Percentiles rank a stretch among this genome's conserved stretches.
phyloP scores from a whole-genome alignment of 2,329 filamentous ascomycete species.

The Sporothrix protearum region DNA sequence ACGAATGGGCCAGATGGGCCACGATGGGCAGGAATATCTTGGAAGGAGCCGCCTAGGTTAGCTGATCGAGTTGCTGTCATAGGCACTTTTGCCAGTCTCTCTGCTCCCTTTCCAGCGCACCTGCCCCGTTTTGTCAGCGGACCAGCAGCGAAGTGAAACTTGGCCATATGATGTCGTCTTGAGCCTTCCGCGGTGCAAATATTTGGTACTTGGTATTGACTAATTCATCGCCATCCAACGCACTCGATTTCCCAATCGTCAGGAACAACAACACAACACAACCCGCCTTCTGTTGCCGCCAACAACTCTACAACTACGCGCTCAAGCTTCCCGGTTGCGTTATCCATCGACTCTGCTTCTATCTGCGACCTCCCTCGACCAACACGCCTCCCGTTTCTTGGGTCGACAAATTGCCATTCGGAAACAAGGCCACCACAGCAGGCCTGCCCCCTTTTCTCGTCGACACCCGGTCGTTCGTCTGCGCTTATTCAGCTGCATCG shows the following conservation, averaged over 20 bases:
- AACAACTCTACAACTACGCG: background rate
- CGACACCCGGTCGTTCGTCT: background rate
- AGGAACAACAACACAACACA: constrained; percentile 2
- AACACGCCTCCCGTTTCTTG: background rate
- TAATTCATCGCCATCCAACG: constrained; percentile 16
- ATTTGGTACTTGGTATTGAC: constrained; percentile 19
- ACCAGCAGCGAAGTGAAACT: constrained; percentile 16
- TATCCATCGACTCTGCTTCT: background rate
- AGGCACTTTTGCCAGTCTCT: background rate
- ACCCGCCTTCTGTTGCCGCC: background rate
- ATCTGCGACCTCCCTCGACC: background rate
- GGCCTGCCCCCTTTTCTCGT: constrained; percentile 2
- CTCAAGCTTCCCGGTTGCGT: background rate
- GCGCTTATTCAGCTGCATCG: background rate
- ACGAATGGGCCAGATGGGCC: constrained; percentile 4
- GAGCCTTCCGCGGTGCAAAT: constrained; percentile 3
- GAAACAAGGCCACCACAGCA: constrained; percentile 1
- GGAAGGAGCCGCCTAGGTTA: background rate
- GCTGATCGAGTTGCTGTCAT: background rate
- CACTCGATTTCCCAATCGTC: constrained; percentile 14
- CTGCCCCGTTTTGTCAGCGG: constrained; percentile 13
- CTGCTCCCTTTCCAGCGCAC: background rate
- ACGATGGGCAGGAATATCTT: background rate
- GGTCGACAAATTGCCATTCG: background rate
- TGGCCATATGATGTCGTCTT: constrained; percentile 24